Evolutionary conservation across 1,139 yeast genomes (phyloP), one percentile per base, ranked within the genome.

Genomic region (Sugiyamaella japonica): DNA sequence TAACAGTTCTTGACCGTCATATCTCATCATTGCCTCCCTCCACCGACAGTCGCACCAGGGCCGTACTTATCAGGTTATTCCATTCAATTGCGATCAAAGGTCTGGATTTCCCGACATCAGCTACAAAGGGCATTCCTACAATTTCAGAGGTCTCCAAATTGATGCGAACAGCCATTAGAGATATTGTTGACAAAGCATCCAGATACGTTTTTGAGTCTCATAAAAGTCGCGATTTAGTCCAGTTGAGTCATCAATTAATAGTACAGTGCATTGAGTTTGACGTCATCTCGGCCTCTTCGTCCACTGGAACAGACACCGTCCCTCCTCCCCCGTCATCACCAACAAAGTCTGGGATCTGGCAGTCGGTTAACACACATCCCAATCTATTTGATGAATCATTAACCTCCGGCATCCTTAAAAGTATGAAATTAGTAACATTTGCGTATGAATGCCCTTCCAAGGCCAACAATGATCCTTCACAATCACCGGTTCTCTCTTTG

Each of bases 181-280:
- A 28, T 34, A 48, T 48, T 20, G 44, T 48, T 9, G 44, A 48
- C 15, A 48, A 48, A 13, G 38, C 39, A 7, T 29, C 39, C 17
- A 39, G n/a, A 23, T 39, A 39, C 28, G 31, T 48, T 17, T 17
- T 48, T 5, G 51, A 48, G 12, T 17, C 51, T 7, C 39, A 32
- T 13, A 15, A 17, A n/a, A 29, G 20, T 28, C 45, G 45, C 8
- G 45, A 41, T 10, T 31, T 48, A 15, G 13, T 9, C 4, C 38
- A 9, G 4, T 29, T 39, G n/a, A 42, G 16, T 7, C 17, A 41
- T 2, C 45, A 41, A 8, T 15, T 48, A 9, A 48, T 48, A 10
- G 46, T 39, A 9, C 39, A 39, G 38, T 48, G 45, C 28, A 34
- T 48, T 23, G 45, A 48, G 31, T 48, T 48, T 40, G 51, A 48